A percentile compares a stretch with the other conserved stretches of the same genome.
phyloP scores from a whole-genome alignment of 306 rosid genomes.

The Medicago truncatula region DNA sequence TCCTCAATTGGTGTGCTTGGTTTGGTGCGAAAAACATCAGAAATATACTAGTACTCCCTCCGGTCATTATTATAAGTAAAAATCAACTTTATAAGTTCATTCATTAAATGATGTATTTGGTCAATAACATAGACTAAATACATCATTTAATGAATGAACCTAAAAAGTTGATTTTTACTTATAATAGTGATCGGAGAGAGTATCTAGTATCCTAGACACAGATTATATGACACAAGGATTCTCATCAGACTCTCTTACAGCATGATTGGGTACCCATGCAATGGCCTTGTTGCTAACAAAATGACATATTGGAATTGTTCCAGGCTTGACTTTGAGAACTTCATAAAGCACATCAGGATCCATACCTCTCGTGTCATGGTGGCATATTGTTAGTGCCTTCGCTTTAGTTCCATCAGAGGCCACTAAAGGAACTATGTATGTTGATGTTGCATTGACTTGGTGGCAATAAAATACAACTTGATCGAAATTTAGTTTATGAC shows the following conservation, averaged over 20 bases:
- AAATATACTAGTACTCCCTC: too few species aligned
- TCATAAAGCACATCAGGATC: slow-evolving; percentile 4
- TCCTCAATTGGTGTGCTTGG: background rate
- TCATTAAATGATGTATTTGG: too few species aligned
- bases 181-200: too few species aligned
- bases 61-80: too few species aligned
- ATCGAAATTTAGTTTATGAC: slow-evolving; percentile 26
- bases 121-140: too few species aligned
- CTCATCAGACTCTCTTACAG: background rate
- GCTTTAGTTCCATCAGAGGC: slow-evolving; percentile 34
- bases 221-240: background rate
- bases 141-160: too few species aligned
- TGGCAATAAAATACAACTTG: slow-evolving; percentile 27
- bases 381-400: slow-evolving; percentile 31
- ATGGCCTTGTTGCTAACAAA: slow-evolving; percentile 7
- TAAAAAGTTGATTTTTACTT: too few species aligned
- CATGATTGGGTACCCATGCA: background rate
- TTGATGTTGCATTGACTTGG: slow-evolving; percentile 19
- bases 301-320: background rate
- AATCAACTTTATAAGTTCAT: too few species aligned
- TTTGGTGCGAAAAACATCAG: background rate
- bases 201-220: too few species aligned
- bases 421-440: slow-evolving; percentile 22
- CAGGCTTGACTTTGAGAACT: background rate
- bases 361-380: slow-evolving; percentile 42